Conservation (phyloP, 345 rosid genomes). For the Pugionium dolabratum region DNA sequence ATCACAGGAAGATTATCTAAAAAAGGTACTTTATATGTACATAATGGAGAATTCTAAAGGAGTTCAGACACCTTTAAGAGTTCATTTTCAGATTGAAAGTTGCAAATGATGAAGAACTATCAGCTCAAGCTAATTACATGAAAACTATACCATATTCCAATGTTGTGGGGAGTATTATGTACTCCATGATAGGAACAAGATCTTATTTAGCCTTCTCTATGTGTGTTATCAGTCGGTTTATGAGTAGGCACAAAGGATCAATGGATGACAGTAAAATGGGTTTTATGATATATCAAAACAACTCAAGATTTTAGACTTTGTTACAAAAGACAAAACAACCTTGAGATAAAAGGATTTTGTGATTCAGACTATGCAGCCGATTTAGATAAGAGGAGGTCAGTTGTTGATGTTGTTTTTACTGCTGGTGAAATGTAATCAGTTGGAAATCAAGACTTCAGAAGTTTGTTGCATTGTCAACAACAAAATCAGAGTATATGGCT, state of each 20-base stretch:
- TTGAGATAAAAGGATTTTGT: neutral
- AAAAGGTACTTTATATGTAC: too few species aligned
- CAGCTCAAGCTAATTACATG: too few species aligned
- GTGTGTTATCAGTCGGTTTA: neutral
- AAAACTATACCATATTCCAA: too few species aligned
- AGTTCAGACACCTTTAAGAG: too few species aligned
- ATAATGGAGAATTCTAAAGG: too few species aligned
- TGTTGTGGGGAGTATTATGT: too few species aligned
- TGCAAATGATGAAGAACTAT: too few species aligned
- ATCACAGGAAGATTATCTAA: too few species aligned
- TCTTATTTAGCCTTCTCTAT: too few species aligned
- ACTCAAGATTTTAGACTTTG: neutral
- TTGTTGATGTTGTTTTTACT: neutral
- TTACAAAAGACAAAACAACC: neutral
- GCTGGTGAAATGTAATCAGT: neutral
- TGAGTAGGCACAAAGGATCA: neutral
- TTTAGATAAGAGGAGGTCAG: neutral
- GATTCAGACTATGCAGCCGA: neutral
- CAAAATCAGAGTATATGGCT: neutral
- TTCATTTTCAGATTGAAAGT: too few species aligned
- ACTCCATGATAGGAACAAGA: too few species aligned
- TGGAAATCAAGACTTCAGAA: neutral
- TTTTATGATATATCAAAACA: neutral
- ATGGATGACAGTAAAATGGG: neutral
- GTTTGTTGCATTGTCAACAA: neutral